These are phyloP conservation scores for Aspergillus ellipticus DNA, from an alignment of 495 filamentous ascomycete genomes.

Conservation along the genomic window DNA sequence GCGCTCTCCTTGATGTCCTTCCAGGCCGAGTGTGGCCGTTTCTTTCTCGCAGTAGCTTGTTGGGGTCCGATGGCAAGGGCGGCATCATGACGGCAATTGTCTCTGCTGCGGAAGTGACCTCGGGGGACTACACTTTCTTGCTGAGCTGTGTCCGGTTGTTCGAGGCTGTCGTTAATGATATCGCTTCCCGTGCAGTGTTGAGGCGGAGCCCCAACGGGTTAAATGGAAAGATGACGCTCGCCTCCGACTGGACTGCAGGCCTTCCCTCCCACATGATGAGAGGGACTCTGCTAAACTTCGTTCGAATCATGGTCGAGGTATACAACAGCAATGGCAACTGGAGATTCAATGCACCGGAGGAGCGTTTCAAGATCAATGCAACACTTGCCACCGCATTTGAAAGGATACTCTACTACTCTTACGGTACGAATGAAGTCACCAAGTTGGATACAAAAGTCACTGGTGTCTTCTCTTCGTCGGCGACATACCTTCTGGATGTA, in stretches of 20 bases:
- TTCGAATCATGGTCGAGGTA: constrained; percentile 69
- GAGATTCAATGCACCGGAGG: constrained; percentile 67
- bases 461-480: constrained; percentile 61
- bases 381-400: constrained; percentile 65
- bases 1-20: constrained; percentile 62
- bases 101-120: constrained; percentile 68
- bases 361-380: constrained; percentile 58
- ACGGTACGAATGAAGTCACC: constrained; percentile 61
- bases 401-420: constrained; percentile 65
- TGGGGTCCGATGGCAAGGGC: constrained; percentile 67
- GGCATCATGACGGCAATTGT: constrained; percentile 71
- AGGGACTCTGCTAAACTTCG: constrained; percentile 66
- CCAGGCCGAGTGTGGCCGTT: constrained; percentile 87
- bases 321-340: constrained; percentile 78
- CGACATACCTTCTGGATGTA: constrained; percentile 68
- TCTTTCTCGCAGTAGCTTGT: constrained; percentile 70
- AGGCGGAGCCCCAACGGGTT: constrained; percentile 58
- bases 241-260: constrained; percentile 59
- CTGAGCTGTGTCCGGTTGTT: constrained; percentile 68
- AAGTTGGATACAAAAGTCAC: constrained; percentile 57
- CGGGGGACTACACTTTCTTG: constrained; percentile 74
- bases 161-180: constrained; percentile 70
- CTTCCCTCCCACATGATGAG: constrained; percentile 74
- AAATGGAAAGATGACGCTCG: constrained; percentile 47
- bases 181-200: constrained; percentile 64